Conservation (phyloP, 768 basidiomycete species). For the Coprinopsis strossmayeri region DNA sequence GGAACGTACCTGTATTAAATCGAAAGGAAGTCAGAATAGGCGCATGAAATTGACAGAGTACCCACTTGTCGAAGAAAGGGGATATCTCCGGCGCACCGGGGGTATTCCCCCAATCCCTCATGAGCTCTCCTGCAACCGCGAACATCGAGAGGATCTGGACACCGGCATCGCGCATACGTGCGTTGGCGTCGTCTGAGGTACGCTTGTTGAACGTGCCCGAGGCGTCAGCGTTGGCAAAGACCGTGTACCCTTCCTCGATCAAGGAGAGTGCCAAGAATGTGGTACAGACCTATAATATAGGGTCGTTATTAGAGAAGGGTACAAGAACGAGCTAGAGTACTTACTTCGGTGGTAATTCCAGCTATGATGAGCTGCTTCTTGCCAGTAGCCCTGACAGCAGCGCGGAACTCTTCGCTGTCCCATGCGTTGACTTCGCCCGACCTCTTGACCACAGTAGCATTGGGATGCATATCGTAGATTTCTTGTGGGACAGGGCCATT, state of each 20-base stretch:
- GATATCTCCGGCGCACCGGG: slow-evolving; percentile 35
- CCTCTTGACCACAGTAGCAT: slow-evolving; percentile 38
- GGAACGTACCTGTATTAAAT: neutral
- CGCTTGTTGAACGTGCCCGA: slow-evolving; percentile 34
- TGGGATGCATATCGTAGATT: slow-evolving; percentile 37
- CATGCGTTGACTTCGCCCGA: slow-evolving; percentile 46
- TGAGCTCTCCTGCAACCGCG: slow-evolving; percentile 36
- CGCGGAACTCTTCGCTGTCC: slow-evolving; percentile 43
- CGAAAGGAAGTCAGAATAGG: neutral
- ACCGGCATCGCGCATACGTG: slow-evolving; percentile 40
- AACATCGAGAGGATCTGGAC: slow-evolving; percentile 40
- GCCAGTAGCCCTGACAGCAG: slow-evolving; percentile 39
- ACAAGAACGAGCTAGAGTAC: slow-evolving; percentile 15
- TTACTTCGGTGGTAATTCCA: slow-evolving; percentile 44
- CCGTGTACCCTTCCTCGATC: slow-evolving; percentile 36
- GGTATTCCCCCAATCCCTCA: slow-evolving; percentile 45
- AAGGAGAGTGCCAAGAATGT: slow-evolving; percentile 43
- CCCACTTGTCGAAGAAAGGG: slow-evolving; percentile 40
- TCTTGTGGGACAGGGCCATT: slow-evolving; percentile 43
- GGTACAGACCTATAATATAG: slow-evolving; percentile 34
- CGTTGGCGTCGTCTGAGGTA: slow-evolving; percentile 39
- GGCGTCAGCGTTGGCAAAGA: slow-evolving; percentile 42
- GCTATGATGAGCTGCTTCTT: slow-evolving; percentile 44
- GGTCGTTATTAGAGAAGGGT: neutral
- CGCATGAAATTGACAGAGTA: slow-evolving; percentile 2